Base-by-base conservation (phyloP, 2,329 filamentous ascomycete genomes). In the Colletotrichum tamarilloi region DNA sequence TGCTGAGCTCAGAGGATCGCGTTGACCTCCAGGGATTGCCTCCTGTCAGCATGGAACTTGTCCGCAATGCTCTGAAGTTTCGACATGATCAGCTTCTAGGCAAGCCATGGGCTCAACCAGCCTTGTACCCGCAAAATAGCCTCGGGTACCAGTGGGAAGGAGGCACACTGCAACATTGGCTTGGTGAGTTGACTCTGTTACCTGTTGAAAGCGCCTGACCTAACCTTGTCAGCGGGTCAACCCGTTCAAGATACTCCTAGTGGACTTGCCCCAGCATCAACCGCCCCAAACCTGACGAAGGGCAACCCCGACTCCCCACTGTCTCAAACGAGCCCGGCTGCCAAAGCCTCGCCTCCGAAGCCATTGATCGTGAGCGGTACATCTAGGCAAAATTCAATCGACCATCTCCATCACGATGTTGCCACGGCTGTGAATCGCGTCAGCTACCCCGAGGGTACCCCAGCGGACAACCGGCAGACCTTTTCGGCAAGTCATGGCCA, bases 111-210 rank as follows among this genome's bases (percentile, higher is more conserved):
- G 4, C 52, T 22, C 66, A 24, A 11, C 62, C 66, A 1, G 24
- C 5, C 11, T 5, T 1, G 1, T 73, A 60, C 19, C 73, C 68
- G 6, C 42, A 77, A 7, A 76, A 73, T 49, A 80, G 80, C 42
- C 69, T 83, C 3, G 62, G 77, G 59, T 68, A 77, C 30, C 80
- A 80, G 9, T 79, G 76, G 42, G 67, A 72, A 7, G 76, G 72
- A 4, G 72, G 79, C 12, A 76, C 70, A 19, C 71, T 83, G 3
- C 78, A 84, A 42, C 81, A 82, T 66, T 84, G 83, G 83, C 77
- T 84, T 49, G 78, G 83, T 84, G 76, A 75, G 81, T 74, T 6
- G 56, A 53, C 12, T n/a, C 3, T n/a, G n/a, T 49, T 35, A 3
- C 26, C 16, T 58, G 6, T 1, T 26, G 2, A 16, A 12, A 6